A percentile compares a stretch with the other conserved stretches of the same genome.
Conservation (phyloP, 164 flowering plant genomes). For the Vitis riparia region DNA sequence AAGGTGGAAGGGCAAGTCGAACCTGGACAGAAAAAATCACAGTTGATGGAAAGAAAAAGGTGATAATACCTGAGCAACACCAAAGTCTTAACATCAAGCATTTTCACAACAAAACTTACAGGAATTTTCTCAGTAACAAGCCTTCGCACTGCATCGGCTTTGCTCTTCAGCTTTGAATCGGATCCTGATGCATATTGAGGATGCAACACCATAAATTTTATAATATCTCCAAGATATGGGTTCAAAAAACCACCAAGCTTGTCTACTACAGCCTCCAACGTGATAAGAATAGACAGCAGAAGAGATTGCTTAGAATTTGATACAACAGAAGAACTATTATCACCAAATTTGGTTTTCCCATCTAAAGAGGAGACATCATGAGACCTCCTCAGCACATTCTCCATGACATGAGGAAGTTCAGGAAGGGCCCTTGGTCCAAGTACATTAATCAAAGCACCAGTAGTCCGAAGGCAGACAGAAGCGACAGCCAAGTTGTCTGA, state of each 20-base stretch:
- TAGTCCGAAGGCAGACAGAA: conserved; percentile 66
- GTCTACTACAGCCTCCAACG: conserved; percentile 70
- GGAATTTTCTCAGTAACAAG: conserved; percentile 69
- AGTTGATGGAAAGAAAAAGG: not conserved
- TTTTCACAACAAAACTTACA: conserved; percentile 36
- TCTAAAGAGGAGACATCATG: conserved; percentile 18
- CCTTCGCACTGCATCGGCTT: conserved; percentile 61
- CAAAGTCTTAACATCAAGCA: conserved; percentile 6
- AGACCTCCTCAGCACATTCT: conserved; percentile 36
- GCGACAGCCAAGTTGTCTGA: conserved; percentile 49
- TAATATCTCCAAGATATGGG: conserved; percentile 76
- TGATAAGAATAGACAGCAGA: conserved; percentile 48
- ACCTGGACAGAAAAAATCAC: conserved; percentile 42
- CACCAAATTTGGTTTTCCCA: conserved; percentile 7
- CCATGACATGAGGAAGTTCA: conserved; percentile 75
- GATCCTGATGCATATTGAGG: conserved; percentile 46
- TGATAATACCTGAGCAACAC: not conserved
- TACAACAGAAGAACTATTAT: conserved; percentile 10
- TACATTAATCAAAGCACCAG: conserved; percentile 67
- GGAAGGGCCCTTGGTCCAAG: conserved; percentile 77
- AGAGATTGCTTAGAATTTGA: conserved; percentile 38
- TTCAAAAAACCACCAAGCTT: conserved; percentile 85
- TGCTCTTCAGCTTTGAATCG: conserved; percentile 50
- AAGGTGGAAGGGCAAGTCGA: conserved; percentile 68
- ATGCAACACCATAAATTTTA: conserved; percentile 58